phyloP scores from a whole-genome alignment of 192 early-diverging fungal species.

The Coemansia sp. region DNA sequence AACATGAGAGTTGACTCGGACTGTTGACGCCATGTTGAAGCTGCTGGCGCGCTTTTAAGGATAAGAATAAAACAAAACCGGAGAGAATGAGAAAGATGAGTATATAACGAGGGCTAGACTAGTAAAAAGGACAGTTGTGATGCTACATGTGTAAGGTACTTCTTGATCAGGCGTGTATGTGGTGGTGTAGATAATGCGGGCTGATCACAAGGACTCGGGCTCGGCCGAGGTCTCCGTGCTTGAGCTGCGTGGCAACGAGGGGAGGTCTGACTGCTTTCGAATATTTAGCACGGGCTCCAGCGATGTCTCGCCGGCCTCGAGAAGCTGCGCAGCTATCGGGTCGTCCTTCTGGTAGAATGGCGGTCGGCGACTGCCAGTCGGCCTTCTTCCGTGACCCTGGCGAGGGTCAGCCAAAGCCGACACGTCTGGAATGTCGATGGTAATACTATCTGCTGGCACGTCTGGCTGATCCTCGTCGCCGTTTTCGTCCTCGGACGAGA shows the following conservation, averaged over 20 bases:
- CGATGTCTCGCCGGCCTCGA: conserved; percentile 49
- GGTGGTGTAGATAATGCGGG: background rate
- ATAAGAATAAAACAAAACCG: background rate
- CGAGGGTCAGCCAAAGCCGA: background rate
- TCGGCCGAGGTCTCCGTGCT: conserved; percentile 8
- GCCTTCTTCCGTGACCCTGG: conserved; percentile 13
- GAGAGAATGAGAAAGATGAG: background rate
- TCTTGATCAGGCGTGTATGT: background rate
- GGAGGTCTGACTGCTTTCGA: conserved; percentile 32
- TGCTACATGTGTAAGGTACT: background rate
- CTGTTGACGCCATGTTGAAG: conserved; percentile 29
- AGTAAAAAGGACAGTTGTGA: no score
- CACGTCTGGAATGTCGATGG: conserved; percentile 15
- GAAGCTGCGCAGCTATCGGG: conserved; percentile 51
- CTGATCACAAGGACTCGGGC: background rate
- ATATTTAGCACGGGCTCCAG: conserved; percentile 43
- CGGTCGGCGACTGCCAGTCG: conserved; percentile 18
- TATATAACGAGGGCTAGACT: no score
- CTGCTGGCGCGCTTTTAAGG: background rate
- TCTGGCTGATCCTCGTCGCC: conserved; percentile 2
- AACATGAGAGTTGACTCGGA: conserved; percentile 14
- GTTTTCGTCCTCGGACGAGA: conserved; percentile 24
- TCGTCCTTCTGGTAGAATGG: conserved; percentile 51
- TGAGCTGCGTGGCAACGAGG: background rate
- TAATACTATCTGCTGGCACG: conserved; percentile 14